Evolutionary conservation across 148 eudicot genomes (phyloP).

Genomic region (Pouteria glomerata): DNA sequence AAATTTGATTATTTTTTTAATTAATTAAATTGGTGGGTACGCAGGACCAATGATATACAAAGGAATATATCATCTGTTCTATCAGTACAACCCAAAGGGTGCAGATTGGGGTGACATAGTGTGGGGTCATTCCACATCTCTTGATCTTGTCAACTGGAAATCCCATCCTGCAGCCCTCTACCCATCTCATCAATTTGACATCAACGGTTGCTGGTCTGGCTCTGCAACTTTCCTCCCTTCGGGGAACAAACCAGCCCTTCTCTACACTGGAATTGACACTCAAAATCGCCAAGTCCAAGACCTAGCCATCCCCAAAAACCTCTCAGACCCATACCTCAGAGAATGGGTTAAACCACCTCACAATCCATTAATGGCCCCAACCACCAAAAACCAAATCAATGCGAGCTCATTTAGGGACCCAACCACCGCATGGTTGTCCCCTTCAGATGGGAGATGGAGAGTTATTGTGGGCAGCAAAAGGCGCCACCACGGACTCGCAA

Average conservation of each 20-base stretch:
- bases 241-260: constrained; percentile 39
- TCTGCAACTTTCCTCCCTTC: constrained; percentile 56
- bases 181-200: constrained; percentile 34
- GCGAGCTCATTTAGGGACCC: constrained; percentile 54
- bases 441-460: constrained; percentile 23
- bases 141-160: constrained; percentile 35
- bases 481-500: constrained; percentile 21
- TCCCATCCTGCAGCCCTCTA: constrained; percentile 35
- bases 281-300: constrained; percentile 51
- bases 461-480: constrained; percentile 32
- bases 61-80: constrained; percentile 61
- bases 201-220: constrained; percentile 69
- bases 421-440: constrained; percentile 50
- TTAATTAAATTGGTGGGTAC: too few relatives aligned
- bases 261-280: constrained; percentile 54
- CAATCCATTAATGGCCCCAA: constrained; percentile 50
- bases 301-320: constrained; percentile 52
- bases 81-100: constrained; percentile 58
- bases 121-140: constrained; percentile 66
- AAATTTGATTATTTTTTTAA: too few relatives aligned
- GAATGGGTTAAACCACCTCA: constrained; percentile 46
- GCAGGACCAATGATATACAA: constrained; percentile 61
- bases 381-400: constrained; percentile 29
- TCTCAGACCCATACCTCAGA: constrained; percentile 48
- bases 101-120: constrained; percentile 43